These are phyloP conservation scores for Hyaloscypha hepaticicola DNA, from an alignment of 495 filamentous ascomycete genomes.

Conservation along the genomic window DNA sequence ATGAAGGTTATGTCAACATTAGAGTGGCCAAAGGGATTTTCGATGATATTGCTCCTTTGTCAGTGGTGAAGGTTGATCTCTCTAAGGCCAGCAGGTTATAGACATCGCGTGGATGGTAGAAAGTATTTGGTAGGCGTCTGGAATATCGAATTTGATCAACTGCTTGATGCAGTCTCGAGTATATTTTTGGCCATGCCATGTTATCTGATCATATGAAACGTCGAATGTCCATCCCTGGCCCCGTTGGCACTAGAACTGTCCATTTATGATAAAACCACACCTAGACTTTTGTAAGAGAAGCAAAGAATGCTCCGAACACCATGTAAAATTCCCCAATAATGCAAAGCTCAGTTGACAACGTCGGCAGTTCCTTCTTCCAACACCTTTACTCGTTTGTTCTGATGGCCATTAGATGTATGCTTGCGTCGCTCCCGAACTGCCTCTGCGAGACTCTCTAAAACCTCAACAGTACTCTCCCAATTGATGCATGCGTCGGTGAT, in stretches of 20 bases:
- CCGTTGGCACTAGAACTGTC: not conserved
- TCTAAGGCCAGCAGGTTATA: slow-evolving; percentile 21
- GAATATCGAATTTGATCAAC: slow-evolving; percentile 5
- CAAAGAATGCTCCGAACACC: slow-evolving; percentile 5
- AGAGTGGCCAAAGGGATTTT: slow-evolving; percentile 24
- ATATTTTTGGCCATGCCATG: not conserved
- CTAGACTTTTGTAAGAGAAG: slow-evolving; percentile 18
- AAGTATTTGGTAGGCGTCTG: slow-evolving; percentile 5
- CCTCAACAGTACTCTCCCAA: slow-evolving; percentile 84
- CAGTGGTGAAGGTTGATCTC: slow-evolving; percentile 1
- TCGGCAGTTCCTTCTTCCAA: slow-evolving; percentile 15
- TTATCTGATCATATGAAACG: not conserved
- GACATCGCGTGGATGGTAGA: slow-evolving; percentile 4
- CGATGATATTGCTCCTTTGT: slow-evolving; percentile 16
- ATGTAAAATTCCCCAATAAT: not conserved
- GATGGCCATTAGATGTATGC: slow-evolving; percentile 11
- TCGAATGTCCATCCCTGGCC: not conserved
- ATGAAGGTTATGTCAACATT: slow-evolving; percentile 27
- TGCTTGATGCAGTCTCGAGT: slow-evolving; percentile 15
- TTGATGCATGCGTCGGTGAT: slow-evolving; percentile 98
- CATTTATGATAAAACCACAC: not conserved
- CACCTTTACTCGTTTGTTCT: slow-evolving; percentile 6
- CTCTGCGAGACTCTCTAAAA: slow-evolving; percentile 83
- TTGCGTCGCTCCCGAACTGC: slow-evolving; percentile 77
- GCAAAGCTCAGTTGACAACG: slow-evolving; percentile 3